Evolutionary conservation across 2,329 filamentous ascomycete genomes (phyloP).

Genomic region (Lomentospora prolificans): DNA sequence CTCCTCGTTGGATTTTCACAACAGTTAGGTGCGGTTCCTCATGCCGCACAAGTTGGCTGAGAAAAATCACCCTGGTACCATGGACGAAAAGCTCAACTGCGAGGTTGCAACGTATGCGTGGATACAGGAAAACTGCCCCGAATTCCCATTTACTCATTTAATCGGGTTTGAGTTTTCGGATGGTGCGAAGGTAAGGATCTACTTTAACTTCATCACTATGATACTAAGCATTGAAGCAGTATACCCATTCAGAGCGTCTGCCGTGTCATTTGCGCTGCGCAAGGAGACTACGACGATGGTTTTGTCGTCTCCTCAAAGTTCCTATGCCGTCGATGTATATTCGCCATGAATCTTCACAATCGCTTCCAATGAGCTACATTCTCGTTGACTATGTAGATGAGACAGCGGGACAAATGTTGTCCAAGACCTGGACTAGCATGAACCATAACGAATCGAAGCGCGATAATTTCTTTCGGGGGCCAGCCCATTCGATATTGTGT

Average conservation of each 20-base stretch:
- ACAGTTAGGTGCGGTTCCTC: constrained; percentile 21
- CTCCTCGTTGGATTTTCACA: too few species aligned
- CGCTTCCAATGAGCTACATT: constrained; percentile 15
- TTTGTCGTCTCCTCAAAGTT: constrained; percentile 4
- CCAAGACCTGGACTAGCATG: constrained; percentile 15
- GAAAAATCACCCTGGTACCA: constrained; percentile 23
- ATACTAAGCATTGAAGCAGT: constrained; percentile 6
- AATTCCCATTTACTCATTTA: constrained; percentile 16
- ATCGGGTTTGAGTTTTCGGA: constrained; percentile 16
- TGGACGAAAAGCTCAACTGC: constrained; percentile 30
- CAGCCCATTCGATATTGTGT: constrained; percentile 20
- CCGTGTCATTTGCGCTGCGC: constrained; percentile 10
- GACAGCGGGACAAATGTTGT: constrained; percentile 18
- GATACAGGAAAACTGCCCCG: constrained; percentile 18
- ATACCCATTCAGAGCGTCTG: constrained; percentile 10
- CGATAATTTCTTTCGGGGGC: constrained; percentile 20
- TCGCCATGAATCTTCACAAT: constrained; percentile 7
- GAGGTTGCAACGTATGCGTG: constrained; percentile 18
- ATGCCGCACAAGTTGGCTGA: constrained; percentile 28
- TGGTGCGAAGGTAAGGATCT: constrained; percentile 7
- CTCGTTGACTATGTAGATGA: constrained; percentile 18
- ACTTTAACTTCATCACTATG: neutral
- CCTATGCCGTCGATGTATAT: constrained; percentile 10
- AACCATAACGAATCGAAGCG: constrained; percentile 13
- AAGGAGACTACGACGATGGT: neutral